Percentiles rank a stretch among this genome's conserved stretches.
These are phyloP conservation scores for Fragaria ananassa DNA, from an alignment of 306 rosid genomes.

Conservation along the genomic window DNA sequence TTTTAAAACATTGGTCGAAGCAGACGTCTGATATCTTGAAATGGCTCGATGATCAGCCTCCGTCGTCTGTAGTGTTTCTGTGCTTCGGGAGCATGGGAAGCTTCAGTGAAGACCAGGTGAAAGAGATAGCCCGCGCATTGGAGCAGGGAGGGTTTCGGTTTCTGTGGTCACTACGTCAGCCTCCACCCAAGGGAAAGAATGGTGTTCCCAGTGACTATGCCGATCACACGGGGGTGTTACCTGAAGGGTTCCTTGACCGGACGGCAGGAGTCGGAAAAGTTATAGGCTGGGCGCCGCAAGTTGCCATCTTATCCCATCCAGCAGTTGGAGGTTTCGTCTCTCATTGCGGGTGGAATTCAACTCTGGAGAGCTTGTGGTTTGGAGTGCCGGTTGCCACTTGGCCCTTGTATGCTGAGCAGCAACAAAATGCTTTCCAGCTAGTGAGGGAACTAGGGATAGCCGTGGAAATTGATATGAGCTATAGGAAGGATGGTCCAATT, in stretches of 20 bases:
- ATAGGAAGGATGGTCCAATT: background rate
- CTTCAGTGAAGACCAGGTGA: constrained; percentile 28
- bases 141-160: constrained; percentile 32
- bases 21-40: constrained; percentile 14
- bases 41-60: constrained; percentile 69
- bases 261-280: constrained; percentile 17
- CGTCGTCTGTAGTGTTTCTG: constrained; percentile 53
- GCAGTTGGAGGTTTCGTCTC: constrained; percentile 51
- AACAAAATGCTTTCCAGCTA: constrained; percentile 18
- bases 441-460: constrained; percentile 1
- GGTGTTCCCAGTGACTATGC: background rate
- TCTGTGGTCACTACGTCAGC: constrained; percentile 45
- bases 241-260: constrained; percentile 50
- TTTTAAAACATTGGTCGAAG: too few species aligned
- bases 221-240: constrained; percentile 15
- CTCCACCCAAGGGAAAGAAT: constrained; percentile 18
- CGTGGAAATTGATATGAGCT: constrained; percentile 10
- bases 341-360: constrained; percentile 65
- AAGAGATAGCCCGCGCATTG: constrained; percentile 31
- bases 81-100: constrained; percentile 52
- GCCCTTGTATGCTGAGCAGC: constrained; percentile 54
- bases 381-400: constrained; percentile 56
- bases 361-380: constrained; percentile 41
- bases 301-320: background rate
- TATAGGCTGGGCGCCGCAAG: background rate